These are phyloP conservation scores for Voacanga thouarsii DNA, from an alignment of 257 asterid genomes.

Conservation along the genomic window DNA sequence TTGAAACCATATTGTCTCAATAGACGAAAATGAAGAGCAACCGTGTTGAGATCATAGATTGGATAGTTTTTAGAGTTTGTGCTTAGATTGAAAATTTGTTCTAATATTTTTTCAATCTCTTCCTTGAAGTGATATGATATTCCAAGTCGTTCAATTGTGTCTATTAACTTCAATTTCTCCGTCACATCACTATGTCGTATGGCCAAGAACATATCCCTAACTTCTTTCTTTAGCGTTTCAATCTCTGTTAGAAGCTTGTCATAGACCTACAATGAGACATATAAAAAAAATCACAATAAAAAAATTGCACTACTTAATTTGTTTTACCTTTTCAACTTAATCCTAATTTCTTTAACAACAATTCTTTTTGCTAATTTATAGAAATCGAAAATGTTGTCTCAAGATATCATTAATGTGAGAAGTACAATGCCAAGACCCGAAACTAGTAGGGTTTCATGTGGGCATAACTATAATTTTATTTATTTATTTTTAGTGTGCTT, in stretches of 20 bases:
- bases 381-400: too few species aligned
- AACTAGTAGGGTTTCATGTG: too few species aligned
- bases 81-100: not conserved
- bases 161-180: conserved; percentile 22
- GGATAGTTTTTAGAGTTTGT: not conserved
- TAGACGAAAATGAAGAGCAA: conserved; percentile 29
- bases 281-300: too few species aligned
- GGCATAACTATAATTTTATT: too few species aligned
- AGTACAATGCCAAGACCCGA: too few species aligned
- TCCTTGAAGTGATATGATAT: conserved; percentile 30
- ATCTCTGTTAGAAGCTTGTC: conserved; percentile 7
- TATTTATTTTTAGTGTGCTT: too few species aligned
- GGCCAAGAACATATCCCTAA: not conserved
- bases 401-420: too few species aligned
- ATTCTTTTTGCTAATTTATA: too few species aligned
- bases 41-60: conserved; percentile 8
- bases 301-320: too few species aligned
- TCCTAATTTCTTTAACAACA: too few species aligned
- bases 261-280: too few species aligned
- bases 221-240: conserved; percentile 28
- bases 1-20: conserved; percentile 37
- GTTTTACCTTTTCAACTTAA: too few species aligned
- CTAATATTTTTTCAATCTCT: conserved; percentile 30
- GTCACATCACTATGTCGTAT: not conserved
- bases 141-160: conserved; percentile 36